These are phyloP conservation scores for Yarrowia keelungensis DNA, from an alignment of 805 yeast genomes.

Conservation along the genomic window DNA sequence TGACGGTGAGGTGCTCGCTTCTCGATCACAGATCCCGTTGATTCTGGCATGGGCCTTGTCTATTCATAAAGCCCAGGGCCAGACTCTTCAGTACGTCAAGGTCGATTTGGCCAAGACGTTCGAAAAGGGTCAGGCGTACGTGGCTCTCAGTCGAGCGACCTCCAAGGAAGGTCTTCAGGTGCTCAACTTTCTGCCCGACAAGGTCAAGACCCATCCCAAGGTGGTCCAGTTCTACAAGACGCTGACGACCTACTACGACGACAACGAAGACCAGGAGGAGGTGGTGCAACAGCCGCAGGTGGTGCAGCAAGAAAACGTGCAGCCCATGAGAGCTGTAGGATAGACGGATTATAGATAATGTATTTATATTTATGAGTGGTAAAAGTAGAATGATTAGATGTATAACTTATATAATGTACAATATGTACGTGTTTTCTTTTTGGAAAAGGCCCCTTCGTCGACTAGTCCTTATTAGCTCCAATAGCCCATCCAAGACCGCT, in stretches of 20 bases:
- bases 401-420: conserved; percentile 8
- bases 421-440: neutral
- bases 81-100: conserved; percentile 74
- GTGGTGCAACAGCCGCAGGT: neutral
- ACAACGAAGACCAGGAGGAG: no score
- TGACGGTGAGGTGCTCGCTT: conserved; percentile 67
- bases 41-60: conserved; percentile 97
- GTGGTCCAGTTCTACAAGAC: conserved; percentile 72
- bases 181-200: conserved; percentile 66
- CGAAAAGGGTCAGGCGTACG: conserved; percentile 95
- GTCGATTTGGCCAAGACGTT: conserved; percentile 80
- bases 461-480: conserved; percentile 53
- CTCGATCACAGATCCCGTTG: conserved; percentile 81
- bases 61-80: conserved; percentile 95
- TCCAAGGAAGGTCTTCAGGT: conserved; percentile 84
- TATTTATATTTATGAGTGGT: conserved; percentile 1
- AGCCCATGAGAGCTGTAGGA: conserved; percentile 30
- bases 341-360: conserved; percentile 13
- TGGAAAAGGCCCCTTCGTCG: no score
- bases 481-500: conserved; percentile 70
- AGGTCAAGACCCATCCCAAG: conserved; percentile 71
- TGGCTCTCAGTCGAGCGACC: conserved; percentile 90
- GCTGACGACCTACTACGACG: conserved; percentile 44
- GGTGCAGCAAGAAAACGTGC: conserved; percentile 25
- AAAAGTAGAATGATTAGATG: neutral